Conservation (phyloP, 345 rosid species). For the Xanthoceras sorbifolium region DNA sequence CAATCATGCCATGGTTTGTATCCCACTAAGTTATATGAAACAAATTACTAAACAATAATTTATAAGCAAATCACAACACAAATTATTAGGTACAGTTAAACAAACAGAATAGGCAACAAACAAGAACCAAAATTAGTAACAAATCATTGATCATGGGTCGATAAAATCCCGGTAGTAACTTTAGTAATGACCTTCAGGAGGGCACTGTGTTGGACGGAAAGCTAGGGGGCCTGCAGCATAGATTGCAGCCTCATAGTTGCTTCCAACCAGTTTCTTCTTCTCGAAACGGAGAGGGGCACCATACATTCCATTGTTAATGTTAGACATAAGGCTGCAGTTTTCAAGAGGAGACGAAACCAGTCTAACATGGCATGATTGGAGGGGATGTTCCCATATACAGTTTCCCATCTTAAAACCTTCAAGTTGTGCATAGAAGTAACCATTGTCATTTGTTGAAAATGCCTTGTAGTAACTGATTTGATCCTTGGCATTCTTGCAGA, state of each 20-base stretch:
- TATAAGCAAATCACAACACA: neutral
- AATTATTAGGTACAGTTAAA: neutral
- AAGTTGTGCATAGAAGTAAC: constrained; percentile 79
- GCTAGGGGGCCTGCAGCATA: constrained; percentile 88
- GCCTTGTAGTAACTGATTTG: constrained; percentile 70
- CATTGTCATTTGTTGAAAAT: constrained; percentile 49
- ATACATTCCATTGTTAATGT: constrained; percentile 66
- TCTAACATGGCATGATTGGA: constrained; percentile 74
- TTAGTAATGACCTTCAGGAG: constrained; percentile 38
- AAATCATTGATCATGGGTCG: neutral
- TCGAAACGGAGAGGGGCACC: constrained; percentile 66
- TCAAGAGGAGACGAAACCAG: constrained; percentile 70
- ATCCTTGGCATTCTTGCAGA: constrained; percentile 60
- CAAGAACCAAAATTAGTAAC: neutral
- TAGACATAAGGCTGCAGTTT: constrained; percentile 66
- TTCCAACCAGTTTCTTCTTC: constrained; percentile 49
- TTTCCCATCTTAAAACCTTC: constrained; percentile 50
- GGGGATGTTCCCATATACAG: constrained; percentile 70
- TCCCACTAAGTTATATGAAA: too few relatives aligned
- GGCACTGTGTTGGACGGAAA: constrained; percentile 72
- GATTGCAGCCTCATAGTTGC: constrained; percentile 50
- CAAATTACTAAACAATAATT: neutral
- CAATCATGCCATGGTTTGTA: too few relatives aligned
- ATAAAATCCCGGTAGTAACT: neutral
- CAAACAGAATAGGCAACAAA: constrained; percentile 11